Base-by-base conservation (phyloP, 2,329 filamentous ascomycete genomes). In the Aureobasidium sp. region DNA sequence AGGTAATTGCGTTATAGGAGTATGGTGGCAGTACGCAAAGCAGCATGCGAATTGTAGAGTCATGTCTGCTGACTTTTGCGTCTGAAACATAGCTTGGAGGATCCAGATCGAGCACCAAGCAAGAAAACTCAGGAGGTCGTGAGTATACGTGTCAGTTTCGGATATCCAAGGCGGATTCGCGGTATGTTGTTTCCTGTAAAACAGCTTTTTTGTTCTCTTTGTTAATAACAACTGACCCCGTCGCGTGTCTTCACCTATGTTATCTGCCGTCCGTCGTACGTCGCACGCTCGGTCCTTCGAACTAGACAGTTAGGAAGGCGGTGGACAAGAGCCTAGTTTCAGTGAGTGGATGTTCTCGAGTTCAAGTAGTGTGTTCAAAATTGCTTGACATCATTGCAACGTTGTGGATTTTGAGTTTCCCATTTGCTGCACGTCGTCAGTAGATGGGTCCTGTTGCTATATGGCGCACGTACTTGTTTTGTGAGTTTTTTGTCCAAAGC, bases 161-260 rank as follows among this genome's bases (percentile, higher is more conserved):
- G n/a, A 18, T 27, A 27, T 9, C 4, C 23, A 48, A 18, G 18
- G 29, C 20, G 27, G 43, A 48, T 48, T 48, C 47, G 43, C 56
- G 56, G 56, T 60, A 43, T 60, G 56, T 48, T 50, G 56, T 60
- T 38, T 48, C 43, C 29, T 40, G 56, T 50, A 40, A 60, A 50
- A 42, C 47, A 43, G 40, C 25, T 56, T n/a, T n/a, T 40, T 40
- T n/a, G 7, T 36, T 13, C 13, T 7, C 7, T 36, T 36, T 48
- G 27, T n/a, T 40, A 20, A 38, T 48, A 27, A 20, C 42, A 29
- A 36, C 18, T 4, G 20, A 40, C 31, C 31, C 23, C 56, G 42
- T 60, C 56, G 56, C 43, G n/a, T 60, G 56, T 48, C 31, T 38
- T 48, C 3, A 48, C 56, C 56, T 27, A 43, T 60, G 29, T 60